Evolutionary conservation across 73 alveolate species (phyloP).

Genomic region (Durusdinium trenchii): DNA sequence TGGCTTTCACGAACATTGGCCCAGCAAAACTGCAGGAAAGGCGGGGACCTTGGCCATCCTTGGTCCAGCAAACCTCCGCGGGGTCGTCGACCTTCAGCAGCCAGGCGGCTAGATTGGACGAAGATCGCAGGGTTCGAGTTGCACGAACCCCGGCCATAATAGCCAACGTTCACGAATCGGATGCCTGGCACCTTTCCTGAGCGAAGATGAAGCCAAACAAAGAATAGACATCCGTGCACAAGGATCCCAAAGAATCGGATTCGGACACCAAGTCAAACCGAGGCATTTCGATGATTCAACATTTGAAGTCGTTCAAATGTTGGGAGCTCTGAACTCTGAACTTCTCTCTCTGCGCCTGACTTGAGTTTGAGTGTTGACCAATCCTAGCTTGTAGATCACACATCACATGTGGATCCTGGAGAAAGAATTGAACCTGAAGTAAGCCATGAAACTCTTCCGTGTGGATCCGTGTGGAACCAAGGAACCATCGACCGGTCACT

Average conservation of each 20-base stretch:
- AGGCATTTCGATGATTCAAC: neutral
- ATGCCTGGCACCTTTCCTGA: too few relatives aligned
- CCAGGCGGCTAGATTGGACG: neutral
- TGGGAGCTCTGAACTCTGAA: too few relatives aligned
- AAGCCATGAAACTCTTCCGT: neutral
- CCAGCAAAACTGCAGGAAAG: neutral
- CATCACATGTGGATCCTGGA: neutral
- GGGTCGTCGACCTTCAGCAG: neutral
- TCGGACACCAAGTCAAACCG: neutral
- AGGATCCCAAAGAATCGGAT: neutral
- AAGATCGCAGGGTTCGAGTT: neutral
- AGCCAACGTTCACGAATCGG: conserved; percentile 2
- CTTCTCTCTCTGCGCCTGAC: too few relatives aligned
- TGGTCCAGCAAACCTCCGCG: too few relatives aligned
- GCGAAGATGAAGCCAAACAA: too few relatives aligned
- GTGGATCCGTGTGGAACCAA: neutral
- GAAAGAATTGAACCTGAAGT: neutral
- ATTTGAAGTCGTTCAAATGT: neutral
- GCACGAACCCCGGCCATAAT: neutral
- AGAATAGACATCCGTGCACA: neutral
- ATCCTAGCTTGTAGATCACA: neutral
- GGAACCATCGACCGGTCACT: neutral
- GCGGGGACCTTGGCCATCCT: neutral
- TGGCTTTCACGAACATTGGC: neutral
- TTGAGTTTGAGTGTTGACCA: neutral